Percentiles rank a stretch among this genome's conserved stretches.
Evolutionary conservation across 768 basidiomycete species (phyloP).

Genomic region (Mrakia blollopis): DNA sequence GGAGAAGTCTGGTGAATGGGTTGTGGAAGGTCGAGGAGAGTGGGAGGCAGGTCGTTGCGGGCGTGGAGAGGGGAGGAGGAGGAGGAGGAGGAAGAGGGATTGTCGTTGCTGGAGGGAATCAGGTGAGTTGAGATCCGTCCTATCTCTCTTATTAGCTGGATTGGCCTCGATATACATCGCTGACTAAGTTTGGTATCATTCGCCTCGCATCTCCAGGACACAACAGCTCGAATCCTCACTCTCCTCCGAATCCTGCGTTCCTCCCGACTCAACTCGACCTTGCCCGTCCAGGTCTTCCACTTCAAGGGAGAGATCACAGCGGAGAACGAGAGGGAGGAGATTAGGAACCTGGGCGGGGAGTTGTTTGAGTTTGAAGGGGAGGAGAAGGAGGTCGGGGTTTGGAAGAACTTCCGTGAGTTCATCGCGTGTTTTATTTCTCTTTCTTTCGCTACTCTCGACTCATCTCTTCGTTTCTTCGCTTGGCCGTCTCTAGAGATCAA

Average conservation of each 20-base stretch:
- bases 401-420: conserved; percentile 41
- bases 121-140: too few relatives aligned
- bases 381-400: conserved; percentile 16
- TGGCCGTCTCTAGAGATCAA: conserved; percentile 41
- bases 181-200: too few relatives aligned
- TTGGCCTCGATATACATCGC: too few relatives aligned
- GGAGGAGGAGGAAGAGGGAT: conserved; percentile 12
- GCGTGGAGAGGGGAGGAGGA: conserved; percentile 4
- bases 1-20: conserved; percentile 40
- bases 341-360: conserved; percentile 44
- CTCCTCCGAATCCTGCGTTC: conserved; percentile 43
- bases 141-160: too few relatives aligned
- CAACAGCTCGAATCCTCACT: conserved; percentile 42
- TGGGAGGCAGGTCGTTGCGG: conserved; percentile 36
- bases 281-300: conserved; percentile 48
- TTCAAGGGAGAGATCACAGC: conserved; percentile 45
- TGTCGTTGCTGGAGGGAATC: conserved; percentile 13
- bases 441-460: not conserved
- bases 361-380: conserved; percentile 34
- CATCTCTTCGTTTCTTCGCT: conserved; percentile 17
- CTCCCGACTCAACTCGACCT: conserved; percentile 38
- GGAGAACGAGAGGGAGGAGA: conserved; percentile 34
- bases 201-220: conserved; percentile 46
- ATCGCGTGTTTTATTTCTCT: not conserved
- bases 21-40: conserved; percentile 37